Evolutionary conservation across 1,284 basidiomycete genomes (phyloP).

Genomic region (Bothia castanella): DNA sequence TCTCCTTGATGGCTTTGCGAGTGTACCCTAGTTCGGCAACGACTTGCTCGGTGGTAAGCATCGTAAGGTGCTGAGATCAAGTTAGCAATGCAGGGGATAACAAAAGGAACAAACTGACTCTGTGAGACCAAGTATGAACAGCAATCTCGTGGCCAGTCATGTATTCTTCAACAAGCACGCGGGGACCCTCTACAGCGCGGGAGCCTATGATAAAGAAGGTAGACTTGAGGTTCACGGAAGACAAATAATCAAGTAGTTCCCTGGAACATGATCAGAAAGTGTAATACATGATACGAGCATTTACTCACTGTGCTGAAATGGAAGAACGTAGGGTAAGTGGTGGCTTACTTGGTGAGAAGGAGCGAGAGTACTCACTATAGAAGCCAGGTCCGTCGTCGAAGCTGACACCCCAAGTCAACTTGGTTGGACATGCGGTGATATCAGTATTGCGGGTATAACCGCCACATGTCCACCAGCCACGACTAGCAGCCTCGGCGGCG

Average conservation of each 20-base stretch:
- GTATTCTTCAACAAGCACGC: constrained; percentile 79
- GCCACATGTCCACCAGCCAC: constrained; percentile 89
- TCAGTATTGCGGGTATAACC: constrained; percentile 66
- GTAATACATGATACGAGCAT: constrained; percentile 21
- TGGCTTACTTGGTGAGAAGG: neutral
- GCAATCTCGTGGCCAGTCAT: constrained; percentile 80
- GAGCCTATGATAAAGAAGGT: constrained; percentile 96
- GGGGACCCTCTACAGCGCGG: constrained; percentile 77
- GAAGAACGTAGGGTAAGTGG: neutral
- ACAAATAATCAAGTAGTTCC: constrained; percentile 67
- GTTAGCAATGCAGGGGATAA: neutral
- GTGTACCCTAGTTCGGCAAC: constrained; percentile 95
- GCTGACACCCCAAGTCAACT: constrained; percentile 77
- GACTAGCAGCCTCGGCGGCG: constrained; percentile 53
- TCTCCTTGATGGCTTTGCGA: constrained; percentile 73
- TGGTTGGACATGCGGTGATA: constrained; percentile 74
- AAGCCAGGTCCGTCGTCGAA: constrained; percentile 84
- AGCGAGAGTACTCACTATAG: constrained; percentile 56
- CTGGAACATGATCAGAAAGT: constrained; percentile 32
- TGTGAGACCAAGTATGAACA: constrained; percentile 78
- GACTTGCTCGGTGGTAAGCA: constrained; percentile 80
- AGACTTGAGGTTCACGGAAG: constrained; percentile 61
- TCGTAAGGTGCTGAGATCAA: constrained; percentile 62
- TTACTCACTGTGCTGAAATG: constrained; percentile 44
- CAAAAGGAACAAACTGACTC: constrained; percentile 34